Evolutionary conservation across 2,329 filamentous ascomycete species (phyloP).

Genomic region (Seiridium cupressi): DNA sequence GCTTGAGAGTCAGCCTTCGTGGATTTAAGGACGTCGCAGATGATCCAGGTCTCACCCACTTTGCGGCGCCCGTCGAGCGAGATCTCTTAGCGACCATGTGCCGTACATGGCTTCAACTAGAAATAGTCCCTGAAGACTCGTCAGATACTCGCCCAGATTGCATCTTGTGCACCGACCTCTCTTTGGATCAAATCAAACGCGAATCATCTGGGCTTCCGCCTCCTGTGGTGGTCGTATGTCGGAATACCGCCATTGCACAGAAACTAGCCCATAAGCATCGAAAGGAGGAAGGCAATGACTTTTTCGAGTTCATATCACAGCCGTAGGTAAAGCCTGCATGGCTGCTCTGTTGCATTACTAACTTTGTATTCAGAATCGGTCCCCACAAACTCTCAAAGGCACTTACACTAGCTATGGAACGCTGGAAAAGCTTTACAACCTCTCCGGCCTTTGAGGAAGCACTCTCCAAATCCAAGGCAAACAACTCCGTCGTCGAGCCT

Average conservation of each 20-base stretch:
- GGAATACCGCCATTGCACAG: constrained; percentile 28
- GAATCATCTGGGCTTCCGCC: constrained; percentile 13
- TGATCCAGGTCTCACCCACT: not conserved
- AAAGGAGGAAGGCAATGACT: not conserved
- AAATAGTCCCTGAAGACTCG: constrained; percentile 15
- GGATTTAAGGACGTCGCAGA: constrained; percentile 14
- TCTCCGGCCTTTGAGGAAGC: not conserved
- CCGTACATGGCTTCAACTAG: constrained; percentile 29
- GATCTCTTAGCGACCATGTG: constrained; percentile 25
- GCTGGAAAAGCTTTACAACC: not conserved
- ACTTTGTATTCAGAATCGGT: constrained; percentile 23
- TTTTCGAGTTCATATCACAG: constrained; percentile 36
- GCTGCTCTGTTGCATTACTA: not conserved
- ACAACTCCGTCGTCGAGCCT: not conserved
- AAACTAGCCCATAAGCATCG: constrained; percentile 6
- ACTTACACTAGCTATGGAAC: constrained; percentile 12
- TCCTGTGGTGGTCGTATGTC: constrained; percentile 31
- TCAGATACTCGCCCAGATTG: constrained; percentile 15
- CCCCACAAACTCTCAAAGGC: constrained; percentile 35
- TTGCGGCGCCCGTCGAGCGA: constrained; percentile 8
- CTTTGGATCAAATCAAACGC: constrained; percentile 12
- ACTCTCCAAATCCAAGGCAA: constrained; percentile 9
- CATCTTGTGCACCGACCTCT: constrained; percentile 20
- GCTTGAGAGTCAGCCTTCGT: constrained; percentile 26
- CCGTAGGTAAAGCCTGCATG: constrained; percentile 25